Conservation (phyloP, 23 red algal genomes). For the Gracilaria vermiculophylla region DNA sequence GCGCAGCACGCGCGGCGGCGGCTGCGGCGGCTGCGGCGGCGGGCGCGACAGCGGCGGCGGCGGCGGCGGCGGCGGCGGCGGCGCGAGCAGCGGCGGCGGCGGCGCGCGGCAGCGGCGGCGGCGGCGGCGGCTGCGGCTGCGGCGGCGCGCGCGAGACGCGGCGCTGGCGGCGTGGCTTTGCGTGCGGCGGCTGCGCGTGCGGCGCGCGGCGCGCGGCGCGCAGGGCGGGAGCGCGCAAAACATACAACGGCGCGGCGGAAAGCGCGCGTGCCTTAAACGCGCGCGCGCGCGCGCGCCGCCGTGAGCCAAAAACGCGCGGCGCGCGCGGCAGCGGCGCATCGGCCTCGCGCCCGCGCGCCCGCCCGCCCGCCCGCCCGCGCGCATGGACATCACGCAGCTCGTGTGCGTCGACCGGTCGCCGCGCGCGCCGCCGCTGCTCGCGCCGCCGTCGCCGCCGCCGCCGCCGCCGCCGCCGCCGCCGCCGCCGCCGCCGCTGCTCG, state of each 20-base stretch:
- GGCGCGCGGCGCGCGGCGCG: background rate
- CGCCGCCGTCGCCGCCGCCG: background rate
- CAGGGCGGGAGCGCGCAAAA: background rate
- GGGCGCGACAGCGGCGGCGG: background rate
- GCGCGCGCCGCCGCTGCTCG: background rate
- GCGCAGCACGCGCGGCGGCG: background rate
- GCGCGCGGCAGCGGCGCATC: background rate
- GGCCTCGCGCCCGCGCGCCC: background rate
- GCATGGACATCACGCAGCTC: constrained; percentile 25
- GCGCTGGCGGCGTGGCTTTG: too few relatives aligned
- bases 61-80: background rate
- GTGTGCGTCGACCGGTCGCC: background rate
- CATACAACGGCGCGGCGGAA: background rate
- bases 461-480: background rate
- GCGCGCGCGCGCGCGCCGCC: too few relatives aligned
- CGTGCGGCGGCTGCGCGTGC: background rate
- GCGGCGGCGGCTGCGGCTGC: too few relatives aligned
- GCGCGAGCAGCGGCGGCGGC: background rate
- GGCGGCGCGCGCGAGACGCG: background rate
- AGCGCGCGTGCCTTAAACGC: background rate
- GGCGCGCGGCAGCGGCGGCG: background rate
- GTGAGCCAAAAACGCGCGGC: background rate
- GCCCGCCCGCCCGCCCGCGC: background rate
- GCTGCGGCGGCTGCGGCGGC: background rate
- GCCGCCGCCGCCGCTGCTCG: background rate